Percentiles rank a stretch among this genome's conserved stretches.
Evolutionary conservation across 2,329 filamentous ascomycete species (phyloP).

Genomic region (Fusarium humuli): DNA sequence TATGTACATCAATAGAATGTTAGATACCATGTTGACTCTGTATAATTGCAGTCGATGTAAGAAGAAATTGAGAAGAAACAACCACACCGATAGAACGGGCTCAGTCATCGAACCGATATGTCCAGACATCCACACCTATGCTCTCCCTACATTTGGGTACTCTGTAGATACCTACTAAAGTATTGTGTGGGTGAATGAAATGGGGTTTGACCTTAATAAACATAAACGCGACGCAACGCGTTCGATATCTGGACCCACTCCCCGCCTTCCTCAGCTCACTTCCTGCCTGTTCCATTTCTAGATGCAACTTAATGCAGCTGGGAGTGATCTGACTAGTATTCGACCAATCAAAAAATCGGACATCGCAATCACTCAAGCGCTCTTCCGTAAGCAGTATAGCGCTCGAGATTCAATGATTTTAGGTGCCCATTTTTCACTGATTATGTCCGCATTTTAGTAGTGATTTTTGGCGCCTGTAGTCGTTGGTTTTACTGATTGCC

Average conservation of each 20-base stretch:
- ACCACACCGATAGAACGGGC: not conserved
- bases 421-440: constrained; percentile 44
- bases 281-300: constrained; percentile 7
- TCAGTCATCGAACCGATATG: not conserved
- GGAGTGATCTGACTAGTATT: constrained; percentile 29
- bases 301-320: not conserved
- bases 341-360: constrained; percentile 42
- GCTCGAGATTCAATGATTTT: constrained; percentile 11
- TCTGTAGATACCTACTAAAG: not conserved
- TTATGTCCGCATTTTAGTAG: constrained; percentile 36
- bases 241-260: constrained; percentile 10
- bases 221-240: not conserved
- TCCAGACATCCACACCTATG: not conserved
- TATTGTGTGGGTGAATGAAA: not conserved
- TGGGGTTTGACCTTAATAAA: not conserved
- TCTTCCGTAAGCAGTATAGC: constrained; percentile 33
- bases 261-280: constrained; percentile 1
- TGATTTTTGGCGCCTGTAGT: constrained; percentile 31
- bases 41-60: not conserved
- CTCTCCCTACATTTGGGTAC: not conserved
- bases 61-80: not conserved
- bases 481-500: constrained; percentile 51
- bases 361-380: constrained; percentile 15
- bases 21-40: not conserved
- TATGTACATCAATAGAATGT: not conserved